Percentiles rank a stretch among this genome's conserved stretches.
Evolutionary conservation across 768 basidiomycete genomes (phyloP).

Genomic region (Mycena rebaudengoi): DNA sequence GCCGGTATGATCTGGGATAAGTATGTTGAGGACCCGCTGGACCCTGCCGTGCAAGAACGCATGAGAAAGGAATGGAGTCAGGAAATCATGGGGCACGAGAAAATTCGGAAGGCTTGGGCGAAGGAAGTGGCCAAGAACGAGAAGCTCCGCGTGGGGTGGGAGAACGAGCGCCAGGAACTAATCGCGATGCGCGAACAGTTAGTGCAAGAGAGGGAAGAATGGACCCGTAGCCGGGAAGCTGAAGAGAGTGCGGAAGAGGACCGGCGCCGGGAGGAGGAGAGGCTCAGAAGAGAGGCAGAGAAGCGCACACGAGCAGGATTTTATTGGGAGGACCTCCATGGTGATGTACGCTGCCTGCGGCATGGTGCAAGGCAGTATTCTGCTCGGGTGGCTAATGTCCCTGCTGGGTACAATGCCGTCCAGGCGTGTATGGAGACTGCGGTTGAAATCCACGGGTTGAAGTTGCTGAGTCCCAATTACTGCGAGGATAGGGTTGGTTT

Average conservation of each 20-base stretch:
- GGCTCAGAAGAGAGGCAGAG: slow-evolving; percentile 25
- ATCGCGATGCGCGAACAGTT: slow-evolving; percentile 6
- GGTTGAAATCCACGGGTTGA: slow-evolving; percentile 16
- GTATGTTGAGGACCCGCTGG: background rate
- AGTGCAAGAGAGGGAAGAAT: background rate
- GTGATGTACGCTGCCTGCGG: slow-evolving; percentile 31
- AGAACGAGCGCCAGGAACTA: background rate
- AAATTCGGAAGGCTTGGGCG: background rate
- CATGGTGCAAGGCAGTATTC: slow-evolving; percentile 40
- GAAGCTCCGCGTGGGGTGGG: slow-evolving; percentile 2
- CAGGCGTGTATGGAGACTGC: slow-evolving; percentile 23
- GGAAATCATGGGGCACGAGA: background rate
- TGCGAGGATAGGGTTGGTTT: slow-evolving; percentile 1
- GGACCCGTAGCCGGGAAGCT: too few relatives aligned
- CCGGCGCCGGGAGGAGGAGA: slow-evolving; percentile 28
- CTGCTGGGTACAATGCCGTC: slow-evolving; percentile 19
- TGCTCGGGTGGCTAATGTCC: slow-evolving; percentile 37
- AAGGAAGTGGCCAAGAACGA: slow-evolving; percentile 1
- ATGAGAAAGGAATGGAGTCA: background rate
- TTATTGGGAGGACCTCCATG: slow-evolving; percentile 11
- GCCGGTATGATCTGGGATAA: too few relatives aligned
- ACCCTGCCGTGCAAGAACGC: background rate
- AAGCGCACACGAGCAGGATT: slow-evolving; percentile 30
- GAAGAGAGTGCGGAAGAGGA: too few relatives aligned
- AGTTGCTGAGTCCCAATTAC: background rate